Evolutionary conservation across 106 monocot genomes (phyloP), one percentile per base, ranked within the genome.

Genomic region (Dendrobium catenatum): DNA sequence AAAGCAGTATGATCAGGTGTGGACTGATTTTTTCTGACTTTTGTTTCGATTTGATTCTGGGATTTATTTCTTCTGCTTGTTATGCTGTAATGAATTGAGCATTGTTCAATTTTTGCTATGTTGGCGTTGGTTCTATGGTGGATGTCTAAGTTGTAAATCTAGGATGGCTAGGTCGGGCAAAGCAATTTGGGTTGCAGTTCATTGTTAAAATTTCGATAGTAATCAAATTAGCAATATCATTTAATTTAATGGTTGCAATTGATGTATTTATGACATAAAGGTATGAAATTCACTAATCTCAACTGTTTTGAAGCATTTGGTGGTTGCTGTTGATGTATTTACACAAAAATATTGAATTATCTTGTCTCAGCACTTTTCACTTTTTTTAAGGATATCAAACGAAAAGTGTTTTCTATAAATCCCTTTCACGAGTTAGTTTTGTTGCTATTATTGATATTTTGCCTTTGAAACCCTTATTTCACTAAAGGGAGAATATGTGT

Each of bases 1-100:
- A 33, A 81, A 88, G 75, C 85, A 98, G 73, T 93, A 82, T 64
- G 94, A 94, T 74, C 92, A 94, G 97, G 97, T 91, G 73, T n/a
- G 7, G 22, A 2, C 24, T 61, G 46, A 4, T 66, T 19, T 51
- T 76, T 54, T 10, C 49, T 76, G 5, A 11, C 9, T 0, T 64
- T 48, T 73, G 19, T 2, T 59, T 81, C 72, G 16, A 37, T 3
- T 51, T 51, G 10, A 15, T 51, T 43, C 0, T 3, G 41, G 49
- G 41, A 58, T 59, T 74, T 74, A 20, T 42, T 33, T 72, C 33
- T 1, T 72, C 9, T 20, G 6, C 15, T 74, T 24, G 2, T 43
- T 18, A 74, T n/a, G 2, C 48, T 29, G 13, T 0, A 70, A 37
- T 31, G 70, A 27, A 70, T 37, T 8, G 15, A 70, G 4, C 3